Conservation (phyloP, 352 stramenopile species). For the Pythium rhizo-oryzae region DNA sequence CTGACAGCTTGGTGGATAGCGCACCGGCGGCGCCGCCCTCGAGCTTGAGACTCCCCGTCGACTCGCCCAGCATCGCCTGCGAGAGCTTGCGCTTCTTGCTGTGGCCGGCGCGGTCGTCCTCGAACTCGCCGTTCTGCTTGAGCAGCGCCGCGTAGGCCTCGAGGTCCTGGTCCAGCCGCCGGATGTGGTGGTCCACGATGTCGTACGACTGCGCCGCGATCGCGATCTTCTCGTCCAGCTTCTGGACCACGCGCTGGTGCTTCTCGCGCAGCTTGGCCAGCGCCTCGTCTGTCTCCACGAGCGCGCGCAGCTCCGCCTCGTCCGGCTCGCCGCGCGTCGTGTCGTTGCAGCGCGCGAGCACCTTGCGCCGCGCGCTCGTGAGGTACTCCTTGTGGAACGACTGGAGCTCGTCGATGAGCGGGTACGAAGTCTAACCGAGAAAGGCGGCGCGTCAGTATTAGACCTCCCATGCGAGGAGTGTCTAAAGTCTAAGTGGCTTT, state of each 20-base stretch:
- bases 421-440: conserved; percentile 65
- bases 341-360: conserved; percentile 64
- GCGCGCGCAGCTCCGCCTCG: conserved; percentile 61
- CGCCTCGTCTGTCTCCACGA: conserved; percentile 62
- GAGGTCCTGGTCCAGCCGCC: conserved; percentile 74
- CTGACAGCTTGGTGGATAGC: neutral
- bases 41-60: conserved; percentile 1
- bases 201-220: conserved; percentile 88
- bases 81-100: conserved; percentile 58
- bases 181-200: conserved; percentile 88
- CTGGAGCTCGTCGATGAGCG: conserved; percentile 77
- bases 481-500: neutral
- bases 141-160: conserved; percentile 73
- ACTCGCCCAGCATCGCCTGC: conserved; percentile 2
- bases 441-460: neutral
- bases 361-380: conserved; percentile 54
- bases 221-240: conserved; percentile 88
- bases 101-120: conserved; percentile 58
- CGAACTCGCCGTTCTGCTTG: conserved; percentile 78
- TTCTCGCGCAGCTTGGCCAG: conserved; percentile 52
- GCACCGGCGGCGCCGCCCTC: neutral
- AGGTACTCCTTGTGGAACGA: conserved; percentile 68
- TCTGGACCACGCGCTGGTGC: conserved; percentile 77
- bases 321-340: conserved; percentile 48
- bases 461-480: neutral